Conservation (phyloP, 352 stramenopile genomes). For the Albugo laibachii region DNA sequence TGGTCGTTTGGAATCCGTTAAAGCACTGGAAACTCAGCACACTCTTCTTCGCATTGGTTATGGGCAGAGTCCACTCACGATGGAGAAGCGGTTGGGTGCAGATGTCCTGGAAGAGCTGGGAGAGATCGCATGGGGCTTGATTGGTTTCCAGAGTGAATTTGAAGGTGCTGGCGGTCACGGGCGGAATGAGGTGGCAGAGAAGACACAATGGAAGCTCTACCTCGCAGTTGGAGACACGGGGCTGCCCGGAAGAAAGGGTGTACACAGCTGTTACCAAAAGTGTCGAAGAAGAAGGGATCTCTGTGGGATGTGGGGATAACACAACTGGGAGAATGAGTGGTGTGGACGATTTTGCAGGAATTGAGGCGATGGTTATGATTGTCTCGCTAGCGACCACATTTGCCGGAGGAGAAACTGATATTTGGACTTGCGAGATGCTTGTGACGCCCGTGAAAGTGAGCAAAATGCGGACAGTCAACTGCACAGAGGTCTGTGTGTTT, state of each 20-base stretch:
- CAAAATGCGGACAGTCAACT: conserved; percentile 65
- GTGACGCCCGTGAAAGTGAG: conserved; percentile 62
- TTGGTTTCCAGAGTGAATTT: conserved; percentile 83
- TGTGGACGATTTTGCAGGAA: conserved; percentile 41
- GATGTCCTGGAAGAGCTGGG: conserved; percentile 72
- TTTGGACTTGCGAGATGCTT: conserved; percentile 46
- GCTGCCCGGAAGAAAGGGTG: conserved; percentile 43
- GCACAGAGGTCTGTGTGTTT: conserved; percentile 7
- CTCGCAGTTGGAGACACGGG: conserved; percentile 34
- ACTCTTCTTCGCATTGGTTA: conserved; percentile 32
- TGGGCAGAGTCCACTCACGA: conserved; percentile 46
- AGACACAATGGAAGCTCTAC: conserved; percentile 63
- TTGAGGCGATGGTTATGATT: conserved; percentile 42
- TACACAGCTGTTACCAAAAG: conserved; percentile 50
- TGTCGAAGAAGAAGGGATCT: conserved; percentile 48
- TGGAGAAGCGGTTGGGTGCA: conserved; percentile 51
- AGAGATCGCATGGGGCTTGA: conserved; percentile 46
- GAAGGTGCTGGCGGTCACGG: conserved; percentile 61
- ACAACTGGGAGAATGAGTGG: conserved; percentile 42
- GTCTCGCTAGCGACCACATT: conserved; percentile 40
- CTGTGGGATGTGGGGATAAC: conserved; percentile 18
- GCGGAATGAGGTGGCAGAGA: conserved; percentile 37
- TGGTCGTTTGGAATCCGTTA: conserved; percentile 63
- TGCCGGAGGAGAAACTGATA: conserved; percentile 39
- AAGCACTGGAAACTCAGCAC: conserved; percentile 80